Base-by-base conservation (phyloP, 2,329 filamentous ascomycete genomes). In the Cryoendolithus antarcticus region DNA sequence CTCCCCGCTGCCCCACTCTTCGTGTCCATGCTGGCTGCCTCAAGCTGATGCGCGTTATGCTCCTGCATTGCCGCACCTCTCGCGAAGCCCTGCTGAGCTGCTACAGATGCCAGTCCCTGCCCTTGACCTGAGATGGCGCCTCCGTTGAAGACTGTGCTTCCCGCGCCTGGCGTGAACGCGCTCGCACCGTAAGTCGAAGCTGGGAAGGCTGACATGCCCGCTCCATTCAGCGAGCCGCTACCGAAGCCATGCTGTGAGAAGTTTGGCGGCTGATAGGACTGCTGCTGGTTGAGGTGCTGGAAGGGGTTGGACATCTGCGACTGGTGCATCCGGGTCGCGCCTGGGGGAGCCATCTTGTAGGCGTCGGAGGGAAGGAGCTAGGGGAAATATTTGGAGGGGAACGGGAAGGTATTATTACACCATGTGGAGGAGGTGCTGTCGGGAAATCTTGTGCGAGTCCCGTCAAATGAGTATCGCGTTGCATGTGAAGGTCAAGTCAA, bases 71-170 rank as follows among this genome's bases (percentile, higher is more conserved):
- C 65, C 21, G 67, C 81, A 60, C 79, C 82, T 56, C 89, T 80
- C 42, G 81, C 75, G 58, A 95, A 95, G 5, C 85, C 80, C 72
- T 91, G 83, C 55, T 89, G 78, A 43, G 85, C 86, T 46, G 84
- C 86, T 60, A 93, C 85, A 60, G 85, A 89, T 27, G 80, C 85
- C 37, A 94, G 74, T 1, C 86, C 85, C 12, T 82, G 81, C 42
- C 59, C 54, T 41, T 54, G 50, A 19, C 51, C 56, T 40, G 51
- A 46, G 11, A 55, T 38, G 30, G 55, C 47, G 27, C 49, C 50
- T n/a, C 53, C 51, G 40, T 55, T 56, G 46, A 55, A 56, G 30
- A 35, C 45, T 24, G 48, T 46, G 21, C 45, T 45, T 13, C 48
- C 48, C 7, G 48, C 47, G n/a, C 49, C 49, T 9, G 53, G 47